Evolutionary conservation across 441 rosid genomes (phyloP).

Genomic region (Pelargonium fulgidum): DNA sequence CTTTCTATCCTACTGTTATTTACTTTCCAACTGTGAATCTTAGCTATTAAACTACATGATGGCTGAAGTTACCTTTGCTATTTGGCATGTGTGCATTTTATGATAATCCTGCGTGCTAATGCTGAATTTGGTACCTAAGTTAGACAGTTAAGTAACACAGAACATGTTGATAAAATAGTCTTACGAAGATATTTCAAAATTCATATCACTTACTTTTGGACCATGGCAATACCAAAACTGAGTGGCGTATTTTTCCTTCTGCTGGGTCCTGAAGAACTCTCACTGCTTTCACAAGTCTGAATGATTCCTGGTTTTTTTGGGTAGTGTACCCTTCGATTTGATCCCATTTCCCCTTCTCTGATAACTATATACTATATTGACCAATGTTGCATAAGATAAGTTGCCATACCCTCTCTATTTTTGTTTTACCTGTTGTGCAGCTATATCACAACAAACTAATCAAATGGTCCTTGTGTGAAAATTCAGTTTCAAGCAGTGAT

Average conservation of each 20-base stretch:
- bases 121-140: background rate
- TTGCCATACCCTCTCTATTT: background rate
- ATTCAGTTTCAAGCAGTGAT: background rate
- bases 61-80: background rate
- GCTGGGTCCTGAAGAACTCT: background rate
- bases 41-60: background rate
- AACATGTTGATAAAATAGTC: background rate
- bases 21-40: background rate
- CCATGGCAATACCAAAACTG: slow-evolving; percentile 1
- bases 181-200: background rate
- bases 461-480: background rate
- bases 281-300: background rate
- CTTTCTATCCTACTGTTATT: background rate
- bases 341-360: background rate
- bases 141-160: background rate
- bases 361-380: background rate
- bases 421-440: background rate
- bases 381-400: background rate
- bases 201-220: background rate
- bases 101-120: background rate
- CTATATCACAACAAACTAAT: background rate
- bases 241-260: background rate
- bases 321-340: background rate
- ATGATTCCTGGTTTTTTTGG: background rate
- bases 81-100: background rate